Base-by-base conservation (phyloP, 257 asterid genomes). In the Oldenlandia corymbosa region DNA sequence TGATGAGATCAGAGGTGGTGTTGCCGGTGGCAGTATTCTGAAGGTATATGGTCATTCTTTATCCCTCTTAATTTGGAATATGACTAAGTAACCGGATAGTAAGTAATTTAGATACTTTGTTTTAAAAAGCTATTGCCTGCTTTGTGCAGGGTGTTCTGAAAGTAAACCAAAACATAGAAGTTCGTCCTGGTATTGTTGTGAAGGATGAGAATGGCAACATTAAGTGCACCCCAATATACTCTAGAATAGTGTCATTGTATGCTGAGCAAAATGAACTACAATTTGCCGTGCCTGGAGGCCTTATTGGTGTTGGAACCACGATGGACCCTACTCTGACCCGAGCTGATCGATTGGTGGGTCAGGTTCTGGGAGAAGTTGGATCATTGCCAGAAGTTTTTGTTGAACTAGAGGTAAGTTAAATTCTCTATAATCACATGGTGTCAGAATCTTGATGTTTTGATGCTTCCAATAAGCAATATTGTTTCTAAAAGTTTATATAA, bases 271-370 rank as follows among this genome's bases (percentile, higher is more conserved):
- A 93, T 39, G 99, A 93, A 68, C 68, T 93, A 17, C 99, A 93
- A 66, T 93, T 81, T 78, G 99, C 99, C 42, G 99, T 93, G 49
- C 99, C 99, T 26, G 99, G 99, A 74, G 99, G 99, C 56, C 96
- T 93, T 42, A 93, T 93, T 64, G 99, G 99, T 66, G 97, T 93
- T 62, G 99, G 99, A 68, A 90, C 97, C 3, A 93, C 99, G 17
- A 93, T 90, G 97, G 97, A 93, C 77, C 97, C 97, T 10, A 93
- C 97, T 3, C 90, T 93, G 60, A 93, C 99, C 58, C 99, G 97
- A 71, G 99, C 99, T 61, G 99, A 93, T 79, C 81, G 99, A 76
- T 71, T 93, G 84, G 99, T 93, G 10, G 99, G 99, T 54, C 99
- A 93, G 77, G 99, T 93, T 73, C 96, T 93, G 66, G 99, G 99